A percentile compares a stretch with the other conserved stretches of the same genome.
These are phyloP conservation scores for Trametes polyzona DNA, from an alignment of 1,284 basidiomycete species.

Conservation along the genomic window DNA sequence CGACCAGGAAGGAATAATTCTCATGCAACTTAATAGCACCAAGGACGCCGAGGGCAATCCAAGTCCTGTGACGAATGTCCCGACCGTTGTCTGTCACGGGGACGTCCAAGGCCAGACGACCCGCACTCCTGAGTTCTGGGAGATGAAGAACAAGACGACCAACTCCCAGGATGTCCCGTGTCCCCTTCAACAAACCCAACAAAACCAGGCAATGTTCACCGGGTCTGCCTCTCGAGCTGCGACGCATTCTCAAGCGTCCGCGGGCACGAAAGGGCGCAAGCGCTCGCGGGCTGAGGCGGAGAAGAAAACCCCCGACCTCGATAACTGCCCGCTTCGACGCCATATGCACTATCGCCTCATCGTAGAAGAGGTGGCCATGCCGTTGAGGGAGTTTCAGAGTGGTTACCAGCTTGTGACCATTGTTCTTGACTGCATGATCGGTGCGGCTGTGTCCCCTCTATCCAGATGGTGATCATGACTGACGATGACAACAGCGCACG, in stretches of 20 bases:
- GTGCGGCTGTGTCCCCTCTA: neutral
- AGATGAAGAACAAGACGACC: neutral
- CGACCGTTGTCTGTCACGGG: slow-evolving; percentile 19
- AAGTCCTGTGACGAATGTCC: slow-evolving; percentile 6
- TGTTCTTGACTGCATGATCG: neutral
- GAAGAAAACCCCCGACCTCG: neutral
- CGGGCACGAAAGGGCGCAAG: neutral
- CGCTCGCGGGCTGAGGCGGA: neutral
- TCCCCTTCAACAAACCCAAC: neutral
- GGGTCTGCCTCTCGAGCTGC: neutral
- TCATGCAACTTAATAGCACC: slow-evolving; percentile 5
- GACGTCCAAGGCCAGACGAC: slow-evolving; percentile 7
- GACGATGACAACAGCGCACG: neutral
- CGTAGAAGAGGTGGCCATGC: slow-evolving; percentile 8
- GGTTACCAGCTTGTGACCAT: neutral
- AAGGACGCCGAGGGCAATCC: no score
- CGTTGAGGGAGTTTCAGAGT: neutral
- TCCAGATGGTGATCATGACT: no score
- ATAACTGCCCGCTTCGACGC: slow-evolving; percentile 2
- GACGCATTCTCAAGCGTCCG: neutral
- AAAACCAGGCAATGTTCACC: neutral
- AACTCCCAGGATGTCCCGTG: neutral
- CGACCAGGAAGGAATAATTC: slow-evolving; percentile 11
- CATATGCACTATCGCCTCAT: slow-evolving; percentile 12
- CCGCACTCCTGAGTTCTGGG: neutral